These are phyloP conservation scores for Arthrobotrys sphaeroides DNA, from an alignment of 2,329 filamentous ascomycete species.

Conservation along the genomic window DNA sequence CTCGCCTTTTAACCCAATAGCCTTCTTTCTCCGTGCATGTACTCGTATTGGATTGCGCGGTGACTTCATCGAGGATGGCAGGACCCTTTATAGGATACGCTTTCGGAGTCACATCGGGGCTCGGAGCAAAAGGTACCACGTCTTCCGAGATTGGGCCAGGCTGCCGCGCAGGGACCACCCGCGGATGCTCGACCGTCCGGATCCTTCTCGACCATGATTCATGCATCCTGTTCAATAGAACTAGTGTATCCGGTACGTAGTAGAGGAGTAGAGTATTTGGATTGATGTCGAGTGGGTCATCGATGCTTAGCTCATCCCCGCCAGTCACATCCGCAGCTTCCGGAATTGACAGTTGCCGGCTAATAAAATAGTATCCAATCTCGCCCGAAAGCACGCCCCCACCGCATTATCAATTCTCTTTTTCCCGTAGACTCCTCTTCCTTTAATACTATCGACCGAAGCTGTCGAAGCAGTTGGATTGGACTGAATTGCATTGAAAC, in stretches of 20 bases:
- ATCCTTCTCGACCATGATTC: no score
- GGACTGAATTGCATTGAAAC: background rate
- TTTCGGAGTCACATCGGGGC: slow-evolving; percentile 1
- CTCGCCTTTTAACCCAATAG: background rate
- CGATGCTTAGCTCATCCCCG: slow-evolving; percentile 31
- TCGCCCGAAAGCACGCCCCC: no score
- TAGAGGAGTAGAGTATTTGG: background rate
- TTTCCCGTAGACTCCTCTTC: background rate
- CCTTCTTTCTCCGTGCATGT: no score
- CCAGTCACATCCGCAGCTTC: slow-evolving; percentile 33
- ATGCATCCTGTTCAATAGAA: no score
- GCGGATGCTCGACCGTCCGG: slow-evolving; percentile 7
- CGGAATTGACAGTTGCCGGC: slow-evolving; percentile 48
- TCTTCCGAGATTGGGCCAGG: slow-evolving; percentile 8
- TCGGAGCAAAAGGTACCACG: background rate
- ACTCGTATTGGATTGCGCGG: no score
- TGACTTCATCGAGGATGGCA: background rate
- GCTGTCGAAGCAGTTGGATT: background rate
- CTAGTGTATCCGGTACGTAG: no score
- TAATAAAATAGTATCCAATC: no score
- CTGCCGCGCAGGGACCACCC: slow-evolving; percentile 2
- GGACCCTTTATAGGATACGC: background rate
- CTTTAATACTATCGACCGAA: background rate
- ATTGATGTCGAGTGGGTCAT: no score
- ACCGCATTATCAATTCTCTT: no score